Base-by-base conservation (phyloP, 805 yeast genomes). In the Kuraishia ogatae region DNA sequence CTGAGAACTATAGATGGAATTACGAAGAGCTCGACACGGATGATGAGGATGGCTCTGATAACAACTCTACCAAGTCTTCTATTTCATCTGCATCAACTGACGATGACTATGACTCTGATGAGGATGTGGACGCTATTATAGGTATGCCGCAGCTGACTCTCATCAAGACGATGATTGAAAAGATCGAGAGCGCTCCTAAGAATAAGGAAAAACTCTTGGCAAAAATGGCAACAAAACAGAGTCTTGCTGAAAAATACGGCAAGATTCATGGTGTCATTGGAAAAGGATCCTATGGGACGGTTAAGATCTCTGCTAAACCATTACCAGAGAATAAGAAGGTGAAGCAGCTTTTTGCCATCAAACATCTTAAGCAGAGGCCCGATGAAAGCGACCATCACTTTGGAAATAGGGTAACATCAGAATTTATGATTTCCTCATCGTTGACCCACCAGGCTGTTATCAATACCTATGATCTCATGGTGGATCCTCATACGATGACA, bases 371-470 rank as follows among this genome's bases (percentile, higher is more conserved):
- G 58, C 79, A 81, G 56, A 76, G 84, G 54, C 74, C 80, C 52
- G 74, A 77, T 49, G 96, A 88, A 68, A 67, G 78, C 13, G 75
- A 80, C 48, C 75, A 73, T 50, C 77, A 75, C 62, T 87, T 82
- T 66, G 77, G 82, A 52, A 84, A 85, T 53, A 80, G 97, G 21
- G 83, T 90, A 55, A 85, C 96, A 15, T 86, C 96, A 8, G 98
- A 94, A 66, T 92, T 93, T 74, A 89, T 94, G 66, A 88, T 92
- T 51, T 84, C 96, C 0, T 84, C 84, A 47, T 85, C 89, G 29
- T 75, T 87, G 66, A 86, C 83, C 59, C 94, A 78, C 73, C 82
- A 79, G 65, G 90, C 89, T 69, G 83, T 89, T 59, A 89, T 80
- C 62, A 85, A 83, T 67, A 89, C 88, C 8, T 81, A 82, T 61